Evolutionary conservation across 2,329 filamentous ascomycete genomes (phyloP).

Genomic region (Pseudovirgaria hyperparasitica): DNA sequence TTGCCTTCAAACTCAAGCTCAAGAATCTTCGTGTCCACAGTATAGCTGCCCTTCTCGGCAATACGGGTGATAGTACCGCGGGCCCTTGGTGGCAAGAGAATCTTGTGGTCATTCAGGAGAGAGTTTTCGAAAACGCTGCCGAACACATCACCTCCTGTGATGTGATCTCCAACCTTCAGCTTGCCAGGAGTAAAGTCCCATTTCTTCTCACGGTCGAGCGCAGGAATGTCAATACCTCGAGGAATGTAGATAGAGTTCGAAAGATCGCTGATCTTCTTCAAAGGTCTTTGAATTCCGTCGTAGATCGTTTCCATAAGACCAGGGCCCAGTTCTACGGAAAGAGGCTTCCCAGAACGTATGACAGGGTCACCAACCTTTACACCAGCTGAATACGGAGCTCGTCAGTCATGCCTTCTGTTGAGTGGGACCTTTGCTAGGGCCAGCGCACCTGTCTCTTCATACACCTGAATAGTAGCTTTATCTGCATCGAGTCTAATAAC

Average conservation of each 20-base stretch:
- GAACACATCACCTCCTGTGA: slow-evolving; percentile 92
- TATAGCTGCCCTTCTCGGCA: slow-evolving; percentile 80
- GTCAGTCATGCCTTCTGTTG: slow-evolving; percentile 6
- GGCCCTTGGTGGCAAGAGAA: slow-evolving; percentile 79
- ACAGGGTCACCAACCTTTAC: slow-evolving; percentile 95
- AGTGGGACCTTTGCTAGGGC: background rate
- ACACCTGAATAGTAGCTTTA: slow-evolving; percentile 95
- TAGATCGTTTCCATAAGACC: slow-evolving; percentile 98
- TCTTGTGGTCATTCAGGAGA: slow-evolving; percentile 84
- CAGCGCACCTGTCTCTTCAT: slow-evolving; percentile 84
- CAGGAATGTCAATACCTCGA: slow-evolving; percentile 76
- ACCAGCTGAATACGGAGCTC: slow-evolving; percentile 51
- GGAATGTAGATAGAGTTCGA: slow-evolving; percentile 94
- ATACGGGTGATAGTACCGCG: slow-evolving; percentile 88
- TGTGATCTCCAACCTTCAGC: slow-evolving; percentile 91
- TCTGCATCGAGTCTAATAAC: slow-evolving; percentile 96
- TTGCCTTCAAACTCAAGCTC: slow-evolving; percentile 96
- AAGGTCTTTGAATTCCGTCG: slow-evolving; percentile 94
- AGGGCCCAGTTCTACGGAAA: slow-evolving; percentile 93
- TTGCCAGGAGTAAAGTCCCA: slow-evolving; percentile 85
- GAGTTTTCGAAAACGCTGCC: slow-evolving; percentile 94
- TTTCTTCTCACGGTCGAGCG: slow-evolving; percentile 81
- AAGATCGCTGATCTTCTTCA: slow-evolving; percentile 66
- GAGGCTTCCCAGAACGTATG: slow-evolving; percentile 76
- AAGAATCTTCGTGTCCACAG: slow-evolving; percentile 83